phyloP scores from a whole-genome alignment of 805 yeast species.

The Hanseniaspora singularis region DNA sequence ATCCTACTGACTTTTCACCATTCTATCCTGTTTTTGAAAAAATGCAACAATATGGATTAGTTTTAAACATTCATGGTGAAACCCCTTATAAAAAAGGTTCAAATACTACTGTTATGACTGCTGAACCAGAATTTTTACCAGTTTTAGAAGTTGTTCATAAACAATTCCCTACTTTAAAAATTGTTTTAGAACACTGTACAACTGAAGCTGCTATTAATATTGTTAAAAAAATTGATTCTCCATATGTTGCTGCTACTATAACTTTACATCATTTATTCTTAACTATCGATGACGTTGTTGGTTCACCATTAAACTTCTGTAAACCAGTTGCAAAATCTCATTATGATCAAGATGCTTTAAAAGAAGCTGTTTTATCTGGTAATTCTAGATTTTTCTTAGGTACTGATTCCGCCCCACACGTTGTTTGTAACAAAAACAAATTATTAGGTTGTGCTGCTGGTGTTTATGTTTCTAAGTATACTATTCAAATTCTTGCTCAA shows the following conservation, averaged over 20 bases:
- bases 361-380: slow-evolving; percentile 83
- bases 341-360: slow-evolving; percentile 63
- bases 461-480: slow-evolving; percentile 80
- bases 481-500: slow-evolving; percentile 73
- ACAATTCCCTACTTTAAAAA: slow-evolving; percentile 77
- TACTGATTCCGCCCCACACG: slow-evolving; percentile 97
- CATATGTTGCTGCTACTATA: slow-evolving; percentile 74
- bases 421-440: slow-evolving; percentile 61
- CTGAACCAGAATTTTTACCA: slow-evolving; percentile 86
- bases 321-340: slow-evolving; percentile 97
- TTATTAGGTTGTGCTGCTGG: slow-evolving; percentile 94
- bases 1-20: slow-evolving; percentile 76
- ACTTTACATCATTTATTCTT: slow-evolving; percentile 90
- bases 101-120: slow-evolving; percentile 81
- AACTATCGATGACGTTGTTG: slow-evolving; percentile 93
- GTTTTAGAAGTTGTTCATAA: slow-evolving; percentile 65
- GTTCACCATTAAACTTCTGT: slow-evolving; percentile 87
- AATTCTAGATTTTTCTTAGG: slow-evolving; percentile 91
- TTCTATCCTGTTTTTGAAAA: slow-evolving; percentile 86
- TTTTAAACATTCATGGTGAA: slow-evolving; percentile 90
- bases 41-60: slow-evolving; percentile 65
- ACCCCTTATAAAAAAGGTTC: slow-evolving; percentile 53
- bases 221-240: slow-evolving; percentile 50
- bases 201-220: slow-evolving; percentile 77
- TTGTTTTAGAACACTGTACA: slow-evolving; percentile 90